Evolutionary conservation across 2,329 filamentous ascomycete genomes (phyloP).

Genomic region (Biscogniauxia sp.): DNA sequence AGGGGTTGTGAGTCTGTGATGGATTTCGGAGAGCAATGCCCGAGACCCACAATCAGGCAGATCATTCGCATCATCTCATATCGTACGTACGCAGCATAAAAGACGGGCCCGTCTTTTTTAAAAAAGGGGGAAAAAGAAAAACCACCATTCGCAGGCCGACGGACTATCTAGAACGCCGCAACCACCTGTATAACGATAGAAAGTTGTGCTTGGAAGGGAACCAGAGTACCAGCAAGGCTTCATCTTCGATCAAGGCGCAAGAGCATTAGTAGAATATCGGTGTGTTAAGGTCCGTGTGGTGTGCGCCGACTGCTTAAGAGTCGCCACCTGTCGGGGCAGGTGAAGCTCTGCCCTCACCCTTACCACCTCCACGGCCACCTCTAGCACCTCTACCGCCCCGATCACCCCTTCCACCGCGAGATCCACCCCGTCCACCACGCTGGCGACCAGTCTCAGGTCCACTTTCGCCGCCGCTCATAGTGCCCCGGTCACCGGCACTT

Average conservation of each 20-base stretch:
- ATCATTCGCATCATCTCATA: conserved; percentile 14
- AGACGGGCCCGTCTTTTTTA: conserved; percentile 17
- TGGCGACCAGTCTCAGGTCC: conserved; percentile 59
- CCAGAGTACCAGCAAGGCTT: conserved; percentile 27
- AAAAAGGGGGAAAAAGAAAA: conserved; percentile 1
- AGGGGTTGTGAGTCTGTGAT: neutral
- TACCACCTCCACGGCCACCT: conserved; percentile 36
- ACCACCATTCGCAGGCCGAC: conserved; percentile 25
- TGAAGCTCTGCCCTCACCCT: conserved; percentile 57
- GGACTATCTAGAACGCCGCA: conserved; percentile 25
- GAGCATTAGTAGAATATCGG: conserved; percentile 24
- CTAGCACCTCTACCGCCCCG: conserved; percentile 56
- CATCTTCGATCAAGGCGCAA: conserved; percentile 10
- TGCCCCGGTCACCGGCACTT: conserved; percentile 72
- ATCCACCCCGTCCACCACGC: conserved; percentile 53
- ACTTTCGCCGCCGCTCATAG: conserved; percentile 65
- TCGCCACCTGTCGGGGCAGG: conserved; percentile 51
- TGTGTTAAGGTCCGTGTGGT: conserved; percentile 8
- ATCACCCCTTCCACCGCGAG: conserved; percentile 58
- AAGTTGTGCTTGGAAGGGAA: conserved; percentile 20
- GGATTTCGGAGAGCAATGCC: conserved; percentile 12
- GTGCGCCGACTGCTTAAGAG: conserved; percentile 36
- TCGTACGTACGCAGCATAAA: conserved; percentile 12
- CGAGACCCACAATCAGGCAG: conserved; percentile 9
- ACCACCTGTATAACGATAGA: conserved; percentile 20